These are phyloP conservation scores for Botrytis tulipae DNA, from an alignment of 2,329 filamentous ascomycete genomes.

Conservation along the genomic window DNA sequence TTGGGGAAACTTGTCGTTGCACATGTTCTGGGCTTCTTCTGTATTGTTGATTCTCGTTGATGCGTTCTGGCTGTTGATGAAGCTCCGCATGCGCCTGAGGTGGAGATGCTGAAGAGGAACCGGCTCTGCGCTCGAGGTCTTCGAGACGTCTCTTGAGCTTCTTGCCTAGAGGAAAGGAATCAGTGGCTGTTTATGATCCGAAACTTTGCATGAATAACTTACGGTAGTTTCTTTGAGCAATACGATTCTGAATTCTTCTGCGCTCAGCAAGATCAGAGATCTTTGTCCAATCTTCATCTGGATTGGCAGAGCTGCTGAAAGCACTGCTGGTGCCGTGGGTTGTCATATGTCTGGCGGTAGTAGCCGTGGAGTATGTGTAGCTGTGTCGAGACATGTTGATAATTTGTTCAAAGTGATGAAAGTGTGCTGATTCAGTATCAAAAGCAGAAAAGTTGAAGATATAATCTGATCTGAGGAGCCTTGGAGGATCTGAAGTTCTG, in stretches of 20 bases:
- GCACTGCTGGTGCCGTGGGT: conserved; percentile 84
- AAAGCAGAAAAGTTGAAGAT: conserved; percentile 19
- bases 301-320: conserved; percentile 90
- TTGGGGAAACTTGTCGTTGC: conserved; percentile 43
- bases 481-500: conserved; percentile 24
- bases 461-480: not conserved
- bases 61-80: conserved; percentile 38
- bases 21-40: conserved; percentile 35
- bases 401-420: conserved; percentile 19
- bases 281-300: conserved; percentile 98
- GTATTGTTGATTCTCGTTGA: conserved; percentile 36
- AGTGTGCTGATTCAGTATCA: conserved; percentile 21
- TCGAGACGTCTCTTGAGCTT: conserved; percentile 88
- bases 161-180: conserved; percentile 62
- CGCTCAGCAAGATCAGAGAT: conserved; percentile 96
- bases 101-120: conserved; percentile 56
- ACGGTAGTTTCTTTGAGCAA: conserved; percentile 98
- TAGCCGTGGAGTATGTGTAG: conserved; percentile 37
- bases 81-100: conserved; percentile 52
- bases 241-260: conserved; percentile 92
- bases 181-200: conserved; percentile 20
- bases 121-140: conserved; percentile 77
- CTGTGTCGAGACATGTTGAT: conserved; percentile 38
- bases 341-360: conserved; percentile 58
- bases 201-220: conserved; percentile 42